phyloP scores from a whole-genome alignment of 2,329 filamentous ascomycete genomes.

The Mycogone perniciosa region DNA sequence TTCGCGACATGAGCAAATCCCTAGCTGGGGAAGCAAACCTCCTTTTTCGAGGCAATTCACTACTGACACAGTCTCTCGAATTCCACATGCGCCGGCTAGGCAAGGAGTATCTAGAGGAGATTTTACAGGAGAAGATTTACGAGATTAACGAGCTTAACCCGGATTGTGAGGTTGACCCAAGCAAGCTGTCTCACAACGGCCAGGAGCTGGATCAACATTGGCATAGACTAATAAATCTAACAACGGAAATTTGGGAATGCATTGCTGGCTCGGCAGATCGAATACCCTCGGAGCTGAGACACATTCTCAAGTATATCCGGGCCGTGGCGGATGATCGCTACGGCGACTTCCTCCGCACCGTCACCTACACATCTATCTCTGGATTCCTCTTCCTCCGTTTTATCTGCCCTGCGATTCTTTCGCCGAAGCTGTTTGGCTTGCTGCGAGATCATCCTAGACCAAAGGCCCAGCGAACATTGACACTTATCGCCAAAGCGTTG shows the following conservation, averaged over 20 bases:
- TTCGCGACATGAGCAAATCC: conserved; percentile 72
- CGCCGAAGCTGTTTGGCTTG: conserved; percentile 87
- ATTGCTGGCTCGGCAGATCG: conserved; percentile 69
- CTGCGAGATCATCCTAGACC: conserved; percentile 75
- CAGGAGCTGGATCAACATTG: conserved; percentile 81
- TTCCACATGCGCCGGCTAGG: conserved; percentile 93
- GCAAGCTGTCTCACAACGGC: conserved; percentile 50
- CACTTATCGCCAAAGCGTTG: conserved; percentile 84
- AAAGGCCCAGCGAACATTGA: conserved; percentile 79
- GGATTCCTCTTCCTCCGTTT: conserved; percentile 92
- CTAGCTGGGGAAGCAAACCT: conserved; percentile 85
- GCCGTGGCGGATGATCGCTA: conserved; percentile 93
- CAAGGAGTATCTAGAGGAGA: conserved; percentile 85
- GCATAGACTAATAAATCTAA: conserved; percentile 67
- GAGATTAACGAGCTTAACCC: conserved; percentile 88
- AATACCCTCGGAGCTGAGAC: conserved; percentile 73
- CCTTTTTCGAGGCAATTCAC: conserved; percentile 88
- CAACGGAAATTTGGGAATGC: conserved; percentile 77
- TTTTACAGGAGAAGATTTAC: conserved; percentile 74
- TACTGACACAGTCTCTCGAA: conserved; percentile 89
- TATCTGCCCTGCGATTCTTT: conserved; percentile 92
- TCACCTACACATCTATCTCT: conserved; percentile 89
- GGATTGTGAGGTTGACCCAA: conserved; percentile 93
- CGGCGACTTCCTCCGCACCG: conserved; percentile 82
- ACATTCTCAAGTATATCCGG: conserved; percentile 84